Base-by-base conservation (phyloP, 139 green algal species). In the Chlorella sp. region DNA sequence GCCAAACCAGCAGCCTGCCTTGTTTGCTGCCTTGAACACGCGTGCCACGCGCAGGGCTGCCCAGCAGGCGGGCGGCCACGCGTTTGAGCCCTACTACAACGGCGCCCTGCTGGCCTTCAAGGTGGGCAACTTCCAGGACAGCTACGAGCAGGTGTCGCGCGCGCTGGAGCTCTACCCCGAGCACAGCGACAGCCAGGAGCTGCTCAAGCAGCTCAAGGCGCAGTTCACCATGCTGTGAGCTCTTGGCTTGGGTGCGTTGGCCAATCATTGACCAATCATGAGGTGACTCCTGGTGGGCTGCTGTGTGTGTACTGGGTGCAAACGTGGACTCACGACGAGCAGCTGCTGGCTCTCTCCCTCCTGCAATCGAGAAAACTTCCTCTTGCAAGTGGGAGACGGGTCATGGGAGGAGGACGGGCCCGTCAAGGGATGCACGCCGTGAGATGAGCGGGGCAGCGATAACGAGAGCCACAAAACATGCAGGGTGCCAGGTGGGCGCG, bases 71-170 rank as follows among this genome's bases (percentile, higher is more conserved):
- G 27, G 55, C 55, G 55, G 55, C 22, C 55, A 64, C 68, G 69
- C 87, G 30, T 91, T 88, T 76, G 90, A 95, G 83, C 71, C 85
- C 29, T 82, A 78, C 69, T 95, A 83, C 81, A 95, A 95, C 74
- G 80, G 72, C 20, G 88, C 85, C n/a, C 74, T 93, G 75, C 71
- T 89, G 30, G 81, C 87, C 0, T 87, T 87, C 75, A 83, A 86
- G 69, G 29, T 55, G 2, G 88, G 90, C 24, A 86, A 93, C 49
- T 81, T 92, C 68, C 79, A 93, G 75, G 79, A 87, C 30, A 74
- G 67, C 31, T 85, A 82, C 55, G 78, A 79, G 27, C 74, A 80
- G 73, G 80, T 87, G 67, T 26, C 35, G 24, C 29, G 62, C 66
- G 83, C 84, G 3, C 73, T 92, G 66, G 81, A 80, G 14, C 65